phyloP scores from a whole-genome alignment of 139 green algal species.

The Nannochloris sp. region DNA sequence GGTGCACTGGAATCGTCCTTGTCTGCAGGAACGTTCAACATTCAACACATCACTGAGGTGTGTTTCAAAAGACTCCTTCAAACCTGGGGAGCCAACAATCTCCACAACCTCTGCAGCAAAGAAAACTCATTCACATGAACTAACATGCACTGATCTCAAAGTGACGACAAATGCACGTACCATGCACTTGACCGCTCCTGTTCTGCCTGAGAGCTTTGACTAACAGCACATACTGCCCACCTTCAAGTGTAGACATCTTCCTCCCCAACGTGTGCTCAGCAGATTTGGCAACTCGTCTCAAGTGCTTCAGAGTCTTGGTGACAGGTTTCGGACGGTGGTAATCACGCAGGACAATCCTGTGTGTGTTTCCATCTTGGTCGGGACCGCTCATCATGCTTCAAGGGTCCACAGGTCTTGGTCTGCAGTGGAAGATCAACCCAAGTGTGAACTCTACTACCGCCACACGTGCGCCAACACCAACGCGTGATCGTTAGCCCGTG shows the following conservation, averaged over 20 bases:
- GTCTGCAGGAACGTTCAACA: background rate
- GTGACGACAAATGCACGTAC: background rate
- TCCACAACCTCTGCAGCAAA: slow-evolving; percentile 4
- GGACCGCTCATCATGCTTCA: background rate
- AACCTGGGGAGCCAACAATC: background rate
- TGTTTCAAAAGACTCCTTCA: slow-evolving; percentile 4
- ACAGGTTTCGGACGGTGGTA: slow-evolving; percentile 1
- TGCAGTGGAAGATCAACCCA: slow-evolving; percentile 4
- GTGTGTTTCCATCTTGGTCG: slow-evolving; percentile 1
- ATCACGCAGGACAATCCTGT: slow-evolving; percentile 3
- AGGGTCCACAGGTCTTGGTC: slow-evolving; percentile 1
- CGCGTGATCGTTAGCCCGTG: slow-evolving; percentile 2
- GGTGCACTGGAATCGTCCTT: background rate
- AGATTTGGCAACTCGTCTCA: slow-evolving; percentile 3
- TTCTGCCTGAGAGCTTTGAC: slow-evolving; percentile 1
- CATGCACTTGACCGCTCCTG: slow-evolving; percentile 1
- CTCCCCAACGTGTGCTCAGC: slow-evolving; percentile 2
- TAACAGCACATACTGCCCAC: slow-evolving; percentile 3
- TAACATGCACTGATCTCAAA: background rate
- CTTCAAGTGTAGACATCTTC: background rate
- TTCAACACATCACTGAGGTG: slow-evolving; percentile 6
- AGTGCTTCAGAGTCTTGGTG: slow-evolving; percentile 2
- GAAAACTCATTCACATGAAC: background rate
- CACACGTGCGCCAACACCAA: slow-evolving; percentile 2
- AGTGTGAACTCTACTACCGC: slow-evolving; percentile 1